Conservation (phyloP, 2,329 filamentous ascomycete genomes). For the Nannizzia gypsea region DNA sequence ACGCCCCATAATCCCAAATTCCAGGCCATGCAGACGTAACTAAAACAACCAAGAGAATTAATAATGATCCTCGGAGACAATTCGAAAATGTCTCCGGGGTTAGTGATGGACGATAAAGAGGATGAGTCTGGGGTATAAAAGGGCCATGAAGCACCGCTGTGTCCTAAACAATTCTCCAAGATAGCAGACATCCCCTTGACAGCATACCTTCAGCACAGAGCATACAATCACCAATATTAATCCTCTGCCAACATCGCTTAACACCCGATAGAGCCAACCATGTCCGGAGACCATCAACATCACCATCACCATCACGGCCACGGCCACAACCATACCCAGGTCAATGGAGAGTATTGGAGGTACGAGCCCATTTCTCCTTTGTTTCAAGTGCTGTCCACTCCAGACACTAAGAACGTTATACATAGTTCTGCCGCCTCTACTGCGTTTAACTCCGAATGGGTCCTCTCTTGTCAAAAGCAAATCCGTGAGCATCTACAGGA, state of each 20-base stretch:
- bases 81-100: neutral
- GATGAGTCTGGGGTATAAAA: neutral
- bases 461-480: conserved; percentile 7
- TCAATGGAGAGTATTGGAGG: conserved; percentile 13
- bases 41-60: neutral
- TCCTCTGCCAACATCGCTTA: neutral
- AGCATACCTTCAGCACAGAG: neutral
- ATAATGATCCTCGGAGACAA: neutral
- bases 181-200: neutral
- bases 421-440: conserved; percentile 7
- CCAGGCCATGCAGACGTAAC: neutral
- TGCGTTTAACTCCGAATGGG: conserved; percentile 12
- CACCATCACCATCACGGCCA: conserved; percentile 6
- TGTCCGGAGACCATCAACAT: neutral
- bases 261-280: neutral
- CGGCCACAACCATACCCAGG: neutral
- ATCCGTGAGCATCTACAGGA: conserved; percentile 9
- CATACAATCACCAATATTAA: neutral
- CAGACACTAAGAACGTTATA: neutral
- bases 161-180: neutral
- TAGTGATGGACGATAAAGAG: neutral
- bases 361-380: neutral
- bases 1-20: neutral
- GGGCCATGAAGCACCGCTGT: neutral
- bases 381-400: neutral